Base-by-base conservation (phyloP, 2,329 filamentous ascomycete genomes). In the Neophaeococcomyces mojaviensis region DNA sequence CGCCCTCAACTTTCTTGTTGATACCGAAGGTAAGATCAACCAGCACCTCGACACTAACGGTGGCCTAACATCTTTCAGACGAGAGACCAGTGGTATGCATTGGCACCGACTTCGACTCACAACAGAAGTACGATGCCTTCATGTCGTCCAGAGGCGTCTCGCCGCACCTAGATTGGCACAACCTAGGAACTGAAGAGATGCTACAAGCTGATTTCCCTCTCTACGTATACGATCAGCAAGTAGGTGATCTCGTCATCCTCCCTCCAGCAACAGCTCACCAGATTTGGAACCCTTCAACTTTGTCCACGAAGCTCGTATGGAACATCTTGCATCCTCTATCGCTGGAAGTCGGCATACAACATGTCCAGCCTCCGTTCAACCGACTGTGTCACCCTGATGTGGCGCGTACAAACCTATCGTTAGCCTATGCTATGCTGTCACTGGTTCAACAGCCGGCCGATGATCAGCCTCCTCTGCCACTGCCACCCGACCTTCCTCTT, bases 281-380 rank as follows among this genome's bases (percentile, higher is more conserved):
- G 44, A 56, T 65, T 33, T 64, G 61, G 62, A 64, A 65, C 47
- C 55, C 61, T 15, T 59, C 58, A 28, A 51, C 56, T 2, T 51
- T 64, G 43, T 61, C 61, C 10, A 63, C 61, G 13, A 64, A 64
- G 44, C 51, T 64, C 13, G 63, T 64, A 24, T 64, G 63, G 63
- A 64, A 64, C 43, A 62, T 64, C 18, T 56, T 65, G 39, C 63
- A 64, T 53, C 51, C 59, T 12, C 56, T 62, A 5, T 64, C 62
- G 10, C 49, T 64, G 6, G 54, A 58, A 36, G 57, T 60, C 28
- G 63, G 62, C 37, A 59, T 64, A 36, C 52, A 61, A 39, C 60
- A 64, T 48, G 57, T 64, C 3, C 61, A 65, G 37, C 61, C 61
- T 15, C 57, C 56, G 3, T 64, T 64, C 50, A 63, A 64, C 33